Percentiles rank a stretch among this genome's conserved stretches.
These are phyloP conservation scores for Plasmodium reichenowi DNA, from an alignment of 169 alveolate genomes.

Conservation along the genomic window DNA sequence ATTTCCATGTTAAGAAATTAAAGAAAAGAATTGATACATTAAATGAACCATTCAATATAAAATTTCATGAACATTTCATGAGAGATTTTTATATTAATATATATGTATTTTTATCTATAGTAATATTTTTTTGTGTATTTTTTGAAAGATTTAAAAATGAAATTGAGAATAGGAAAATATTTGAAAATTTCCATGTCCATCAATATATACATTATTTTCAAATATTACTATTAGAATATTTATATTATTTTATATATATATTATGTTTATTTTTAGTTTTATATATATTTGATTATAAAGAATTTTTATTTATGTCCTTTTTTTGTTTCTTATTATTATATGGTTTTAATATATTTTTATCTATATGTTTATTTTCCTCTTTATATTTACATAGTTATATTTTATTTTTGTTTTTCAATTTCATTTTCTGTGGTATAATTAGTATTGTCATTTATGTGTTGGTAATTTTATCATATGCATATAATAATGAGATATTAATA, in stretches of 20 bases:
- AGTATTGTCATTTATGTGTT: constrained; percentile 55
- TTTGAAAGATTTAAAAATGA: constrained; percentile 64
- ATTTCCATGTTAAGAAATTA: neutral
- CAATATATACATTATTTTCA: constrained; percentile 59
- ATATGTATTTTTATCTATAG: constrained; percentile 59
- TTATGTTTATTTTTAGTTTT: constrained; percentile 18
- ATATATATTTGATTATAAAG: constrained; percentile 34
- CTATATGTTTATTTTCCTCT: constrained; percentile 54
- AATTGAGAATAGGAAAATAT: constrained; percentile 47
- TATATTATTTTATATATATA: constrained; percentile 52
- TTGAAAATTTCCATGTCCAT: constrained; percentile 31
- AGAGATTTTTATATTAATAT: constrained; percentile 72
- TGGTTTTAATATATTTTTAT: constrained; percentile 57
- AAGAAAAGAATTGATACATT: constrained; percentile 10
- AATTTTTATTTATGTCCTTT: constrained; percentile 28
- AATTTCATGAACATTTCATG: constrained; percentile 54
- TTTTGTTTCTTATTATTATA: constrained; percentile 38
- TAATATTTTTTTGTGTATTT: constrained; percentile 72
- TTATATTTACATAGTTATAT: constrained; percentile 64
- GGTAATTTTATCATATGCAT: constrained; percentile 55
- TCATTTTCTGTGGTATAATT: constrained; percentile 65
- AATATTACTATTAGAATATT: constrained; percentile 29
- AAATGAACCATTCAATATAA: constrained; percentile 64
- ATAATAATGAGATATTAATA: constrained; percentile 33
- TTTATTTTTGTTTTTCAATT: constrained; percentile 55